phyloP scores from a whole-genome alignment of 257 asterid species.

The Scutellaria barbata region DNA sequence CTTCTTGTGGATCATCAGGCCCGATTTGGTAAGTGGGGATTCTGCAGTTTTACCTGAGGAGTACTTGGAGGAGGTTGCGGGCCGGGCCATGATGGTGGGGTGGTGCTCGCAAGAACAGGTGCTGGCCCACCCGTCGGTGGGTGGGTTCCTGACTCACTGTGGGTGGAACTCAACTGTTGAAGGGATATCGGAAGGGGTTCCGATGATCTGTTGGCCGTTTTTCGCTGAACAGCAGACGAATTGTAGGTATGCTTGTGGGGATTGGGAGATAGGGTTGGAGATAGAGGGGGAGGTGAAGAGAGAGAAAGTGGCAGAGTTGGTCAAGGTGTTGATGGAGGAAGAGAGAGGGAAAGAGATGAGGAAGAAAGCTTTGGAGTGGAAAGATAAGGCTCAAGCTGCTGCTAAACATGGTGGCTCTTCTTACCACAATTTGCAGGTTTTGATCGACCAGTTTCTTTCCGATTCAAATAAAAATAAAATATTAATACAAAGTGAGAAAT shows the following conservation, averaged over 20 bases:
- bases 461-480: too few relatives aligned
- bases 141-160: constrained; percentile 62
- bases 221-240: constrained; percentile 75
- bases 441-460: constrained; percentile 52
- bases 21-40: constrained; percentile 61
- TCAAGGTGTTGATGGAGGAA: constrained; percentile 64
- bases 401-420: constrained; percentile 50
- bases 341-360: constrained; percentile 60
- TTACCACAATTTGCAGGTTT: constrained; percentile 41
- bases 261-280: constrained; percentile 64
- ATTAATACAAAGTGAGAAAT: too few relatives aligned
- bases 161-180: constrained; percentile 77
- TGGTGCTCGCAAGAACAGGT: constrained; percentile 74
- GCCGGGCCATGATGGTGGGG: constrained; percentile 56
- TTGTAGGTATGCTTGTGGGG: constrained; percentile 51
- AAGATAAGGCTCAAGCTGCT: constrained; percentile 48
- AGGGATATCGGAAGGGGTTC: constrained; percentile 58
- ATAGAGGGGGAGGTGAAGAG: constrained; percentile 55
- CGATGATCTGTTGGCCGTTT: constrained; percentile 79
- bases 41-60: constrained; percentile 50
- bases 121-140: constrained; percentile 53
- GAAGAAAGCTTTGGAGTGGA: constrained; percentile 58
- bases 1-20: constrained; percentile 69
- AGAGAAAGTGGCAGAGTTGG: constrained; percentile 54
- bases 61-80: constrained; percentile 49